Evolutionary conservation across 768 basidiomycete genomes (phyloP).

Genomic region (Pleurotus cornucopiae): DNA sequence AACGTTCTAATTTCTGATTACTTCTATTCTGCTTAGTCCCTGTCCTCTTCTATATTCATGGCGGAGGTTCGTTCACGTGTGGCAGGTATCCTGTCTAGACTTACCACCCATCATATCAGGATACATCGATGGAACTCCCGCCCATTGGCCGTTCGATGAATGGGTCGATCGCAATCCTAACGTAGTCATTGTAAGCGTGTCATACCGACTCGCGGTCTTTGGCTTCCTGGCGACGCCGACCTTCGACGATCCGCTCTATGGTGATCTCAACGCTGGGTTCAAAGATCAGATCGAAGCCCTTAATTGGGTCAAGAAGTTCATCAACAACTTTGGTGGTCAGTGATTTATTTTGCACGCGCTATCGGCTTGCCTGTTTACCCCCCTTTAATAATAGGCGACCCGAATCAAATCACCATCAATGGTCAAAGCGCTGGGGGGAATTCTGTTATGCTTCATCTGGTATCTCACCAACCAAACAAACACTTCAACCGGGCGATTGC

Average conservation of each 20-base stretch:
- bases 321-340: constrained; percentile 47
- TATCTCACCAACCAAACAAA: constrained; percentile 33
- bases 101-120: constrained; percentile 22
- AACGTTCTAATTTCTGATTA: too few species aligned
- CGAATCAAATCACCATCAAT: constrained; percentile 38
- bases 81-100: neutral
- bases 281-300: constrained; percentile 27
- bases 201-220: constrained; percentile 18
- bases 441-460: constrained; percentile 49
- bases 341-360: neutral
- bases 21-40: constrained; percentile 25
- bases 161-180: constrained; percentile 48
- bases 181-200: neutral
- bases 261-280: constrained; percentile 1
- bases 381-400: constrained; percentile 23
- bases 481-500: constrained; percentile 55
- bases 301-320: constrained; percentile 55
- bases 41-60: constrained; percentile 46
- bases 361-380: too few species aligned
- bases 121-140: constrained; percentile 55
- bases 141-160: constrained; percentile 60
- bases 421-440: neutral
- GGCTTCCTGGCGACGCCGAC: constrained; percentile 39
- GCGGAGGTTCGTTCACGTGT: constrained; percentile 29
- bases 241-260: constrained; percentile 13